phyloP scores from a whole-genome alignment of 2,329 filamentous ascomycete species.

The Emergomyces orientalis region DNA sequence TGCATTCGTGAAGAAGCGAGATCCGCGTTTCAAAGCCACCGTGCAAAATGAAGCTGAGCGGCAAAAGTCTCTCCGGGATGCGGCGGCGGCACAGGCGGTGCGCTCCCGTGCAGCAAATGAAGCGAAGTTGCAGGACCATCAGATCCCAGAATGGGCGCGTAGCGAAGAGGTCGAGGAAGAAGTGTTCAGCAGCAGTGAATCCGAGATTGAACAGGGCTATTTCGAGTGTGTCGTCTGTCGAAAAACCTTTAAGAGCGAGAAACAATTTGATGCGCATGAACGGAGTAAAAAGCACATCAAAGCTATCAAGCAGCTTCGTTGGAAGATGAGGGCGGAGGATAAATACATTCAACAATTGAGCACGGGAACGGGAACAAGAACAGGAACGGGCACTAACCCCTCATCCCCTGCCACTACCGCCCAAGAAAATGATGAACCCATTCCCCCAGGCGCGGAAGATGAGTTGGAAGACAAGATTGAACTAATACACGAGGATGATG shows the following conservation, averaged over 20 bases:
- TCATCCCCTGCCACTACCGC: background rate
- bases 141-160: slow-evolving; percentile 67
- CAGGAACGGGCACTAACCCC: background rate
- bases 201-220: slow-evolving; percentile 43
- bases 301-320: slow-evolving; percentile 66
- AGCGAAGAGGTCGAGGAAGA: slow-evolving; percentile 46
- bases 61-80: slow-evolving; percentile 65
- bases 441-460: background rate
- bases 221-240: slow-evolving; percentile 56
- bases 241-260: slow-evolving; percentile 76
- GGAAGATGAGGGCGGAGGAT: slow-evolving; percentile 77
- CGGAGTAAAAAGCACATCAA: slow-evolving; percentile 95
- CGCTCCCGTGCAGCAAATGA: slow-evolving; percentile 72
- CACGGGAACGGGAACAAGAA: background rate
- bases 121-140: slow-evolving; percentile 56
- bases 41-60: slow-evolving; percentile 70
- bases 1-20: slow-evolving; percentile 79
- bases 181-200: slow-evolving; percentile 38
- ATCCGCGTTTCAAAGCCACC: slow-evolving; percentile 73
- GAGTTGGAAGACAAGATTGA: background rate
- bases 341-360: slow-evolving; percentile 32
- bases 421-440: background rate
- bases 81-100: slow-evolving; percentile 74
- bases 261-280: slow-evolving; percentile 84
- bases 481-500: background rate